These are phyloP conservation scores for Salix arbutifolia DNA, from an alignment of 345 rosid species.

Conservation along the genomic window DNA sequence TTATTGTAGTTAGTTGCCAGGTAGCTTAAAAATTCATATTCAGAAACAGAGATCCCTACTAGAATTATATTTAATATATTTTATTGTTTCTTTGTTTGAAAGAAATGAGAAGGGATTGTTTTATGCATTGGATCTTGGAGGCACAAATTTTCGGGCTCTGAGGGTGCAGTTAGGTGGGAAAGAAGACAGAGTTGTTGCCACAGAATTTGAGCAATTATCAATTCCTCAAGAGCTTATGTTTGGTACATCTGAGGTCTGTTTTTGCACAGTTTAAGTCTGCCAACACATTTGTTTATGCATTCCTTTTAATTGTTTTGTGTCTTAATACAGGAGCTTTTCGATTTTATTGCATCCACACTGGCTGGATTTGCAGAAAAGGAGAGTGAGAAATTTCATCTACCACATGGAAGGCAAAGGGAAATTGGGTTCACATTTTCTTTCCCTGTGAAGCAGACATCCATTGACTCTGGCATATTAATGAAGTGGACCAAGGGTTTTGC, in stretches of 20 bases:
- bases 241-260: conserved; percentile 69
- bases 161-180: conserved; percentile 76
- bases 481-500: conserved; percentile 89
- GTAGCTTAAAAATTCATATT: no score
- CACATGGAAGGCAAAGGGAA: conserved; percentile 60
- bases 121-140: conserved; percentile 91
- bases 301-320: neutral
- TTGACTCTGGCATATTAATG: conserved; percentile 69
- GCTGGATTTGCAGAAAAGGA: conserved; percentile 52
- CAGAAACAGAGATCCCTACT: no score
- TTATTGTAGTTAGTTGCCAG: no score
- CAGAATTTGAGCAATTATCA: conserved; percentile 63
- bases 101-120: conserved; percentile 83
- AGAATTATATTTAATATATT: neutral
- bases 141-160: conserved; percentile 73
- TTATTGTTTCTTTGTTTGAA: neutral
- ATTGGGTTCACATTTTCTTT: conserved; percentile 87
- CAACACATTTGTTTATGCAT: neutral
- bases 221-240: conserved; percentile 71
- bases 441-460: conserved; percentile 71
- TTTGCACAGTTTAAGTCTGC: neutral
- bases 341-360: conserved; percentile 64
- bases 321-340: conserved; percentile 58
- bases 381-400: conserved; percentile 46
- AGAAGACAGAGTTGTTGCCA: conserved; percentile 50